phyloP scores from a whole-genome alignment of 139 green algal genomes.

The Picochlorum sp. region DNA sequence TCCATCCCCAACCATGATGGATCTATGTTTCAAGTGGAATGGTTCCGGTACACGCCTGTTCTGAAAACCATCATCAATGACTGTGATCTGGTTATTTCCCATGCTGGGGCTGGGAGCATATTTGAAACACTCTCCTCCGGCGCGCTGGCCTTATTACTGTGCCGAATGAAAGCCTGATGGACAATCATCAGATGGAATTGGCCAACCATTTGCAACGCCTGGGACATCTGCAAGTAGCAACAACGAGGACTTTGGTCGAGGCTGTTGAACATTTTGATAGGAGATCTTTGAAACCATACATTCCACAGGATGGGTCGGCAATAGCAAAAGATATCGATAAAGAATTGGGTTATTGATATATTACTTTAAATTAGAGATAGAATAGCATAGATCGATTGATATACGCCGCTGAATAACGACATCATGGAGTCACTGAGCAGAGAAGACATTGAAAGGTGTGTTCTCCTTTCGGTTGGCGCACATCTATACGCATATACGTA shows the following conservation, averaged over 20 bases:
- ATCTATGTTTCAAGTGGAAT: conserved; percentile 32
- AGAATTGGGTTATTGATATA: background rate
- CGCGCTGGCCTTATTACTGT: conserved; percentile 61
- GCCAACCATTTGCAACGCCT: conserved; percentile 47
- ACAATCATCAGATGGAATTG: conserved; percentile 76
- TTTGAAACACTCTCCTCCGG: conserved; percentile 65
- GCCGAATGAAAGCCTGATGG: conserved; percentile 75
- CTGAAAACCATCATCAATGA: conserved; percentile 39
- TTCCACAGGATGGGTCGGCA: conserved; percentile 22
- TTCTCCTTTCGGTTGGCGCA: background rate
- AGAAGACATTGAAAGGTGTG: conserved; percentile 30
- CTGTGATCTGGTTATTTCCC: conserved; percentile 68
- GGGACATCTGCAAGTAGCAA: conserved; percentile 40
- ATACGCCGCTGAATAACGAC: background rate
- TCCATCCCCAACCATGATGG: no score
- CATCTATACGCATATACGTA: background rate
- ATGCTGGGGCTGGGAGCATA: conserved; percentile 71
- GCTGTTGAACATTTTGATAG: conserved; percentile 31
- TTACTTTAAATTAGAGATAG: background rate
- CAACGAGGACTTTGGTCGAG: conserved; percentile 27
- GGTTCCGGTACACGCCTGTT: conserved; percentile 61
- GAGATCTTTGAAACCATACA: conserved; percentile 33
- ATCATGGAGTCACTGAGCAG: conserved; percentile 20
- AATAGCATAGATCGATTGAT: background rate
- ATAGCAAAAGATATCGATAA: conserved; percentile 28